Base-by-base conservation (phyloP, 1,284 basidiomycete species). In the Irpex sp. region DNA sequence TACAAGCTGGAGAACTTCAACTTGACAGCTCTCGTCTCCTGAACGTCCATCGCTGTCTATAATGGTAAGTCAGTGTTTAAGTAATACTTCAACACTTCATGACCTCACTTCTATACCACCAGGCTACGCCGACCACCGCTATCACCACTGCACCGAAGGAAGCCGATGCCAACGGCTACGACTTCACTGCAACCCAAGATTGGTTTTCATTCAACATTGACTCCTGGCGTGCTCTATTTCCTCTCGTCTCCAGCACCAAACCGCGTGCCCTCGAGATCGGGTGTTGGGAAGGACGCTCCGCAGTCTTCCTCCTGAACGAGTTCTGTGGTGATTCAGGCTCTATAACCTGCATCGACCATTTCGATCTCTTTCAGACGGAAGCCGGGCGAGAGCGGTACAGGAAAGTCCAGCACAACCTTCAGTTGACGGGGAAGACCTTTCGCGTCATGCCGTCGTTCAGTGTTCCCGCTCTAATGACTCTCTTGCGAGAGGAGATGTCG, bases 271-370 rank as follows among this genome's bases (percentile, higher is more conserved):
- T 86, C 11, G 84, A 86, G 69, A 83, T 87, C n/a, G 84, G 85
- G 3, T 84, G 82, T 13, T 87, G 84, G 84, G 85, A 87, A 71
- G 85, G 84, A 19, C 80, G 85, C 56, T 86, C 84, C 0, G 84
- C 82, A 17, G 79, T 84, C 21, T 86, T 83, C 71, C 74, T 85
- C 43, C 74, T 83, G 49, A 75, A 70, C 6, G 76, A 80, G 46
- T 77, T 86, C 50, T 84, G 82, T 68, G 70, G 70, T n/a, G 65
- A 69, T 5, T 69, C 70, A 9, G 81, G 82, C 3, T 78, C 79
- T 54, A 69, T 86, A 15, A 76, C 83, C 53, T 85, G 82, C 66
- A 79, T 86, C 64, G 85, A 86, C 68, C 85, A 85, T 64, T 85
- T 85, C 67, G 85, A 86, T 66, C 76, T 85, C 57, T 74, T 83